These are phyloP conservation scores for Thuidium tamariscinum DNA, from an alignment of 225 moss, liverwort and hornwort species.

Conservation along the genomic window DNA sequence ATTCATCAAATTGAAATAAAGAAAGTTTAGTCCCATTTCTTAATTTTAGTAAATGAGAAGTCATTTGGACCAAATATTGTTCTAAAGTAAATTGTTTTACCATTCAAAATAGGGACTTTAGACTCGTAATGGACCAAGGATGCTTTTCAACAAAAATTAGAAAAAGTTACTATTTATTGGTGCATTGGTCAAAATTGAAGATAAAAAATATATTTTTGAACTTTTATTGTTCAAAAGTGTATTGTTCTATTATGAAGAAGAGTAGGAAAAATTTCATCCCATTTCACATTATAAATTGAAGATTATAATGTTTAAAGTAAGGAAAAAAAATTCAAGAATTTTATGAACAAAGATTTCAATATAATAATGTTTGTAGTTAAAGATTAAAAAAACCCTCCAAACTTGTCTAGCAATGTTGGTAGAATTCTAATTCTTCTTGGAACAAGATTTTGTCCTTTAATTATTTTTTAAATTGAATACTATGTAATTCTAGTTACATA, in stretches of 20 bases:
- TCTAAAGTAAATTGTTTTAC: background rate
- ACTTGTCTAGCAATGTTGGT: background rate
- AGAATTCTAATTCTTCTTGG: background rate
- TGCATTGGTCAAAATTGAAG: background rate
- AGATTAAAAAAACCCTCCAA: accelerated
- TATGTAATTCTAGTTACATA: background rate
- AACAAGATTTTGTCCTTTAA: background rate
- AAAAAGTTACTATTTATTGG: background rate
- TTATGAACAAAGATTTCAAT: background rate
- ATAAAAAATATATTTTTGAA: background rate
- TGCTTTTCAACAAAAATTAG: too few relatives aligned
- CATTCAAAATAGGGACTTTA: background rate
- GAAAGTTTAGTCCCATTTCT: background rate
- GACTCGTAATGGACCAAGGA: too few relatives aligned
- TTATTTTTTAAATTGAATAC: too few relatives aligned
- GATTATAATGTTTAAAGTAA: background rate
- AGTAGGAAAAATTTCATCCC: accelerated
- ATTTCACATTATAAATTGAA: background rate
- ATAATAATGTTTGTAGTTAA: background rate
- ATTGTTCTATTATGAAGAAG: background rate
- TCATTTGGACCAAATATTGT: background rate
- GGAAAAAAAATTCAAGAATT: background rate
- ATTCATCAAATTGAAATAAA: background rate
- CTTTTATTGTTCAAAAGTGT: background rate
- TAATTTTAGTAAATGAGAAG: background rate